Conservation (phyloP, 2,329 filamentous ascomycete species). For the Lecanicillium sp. region DNA sequence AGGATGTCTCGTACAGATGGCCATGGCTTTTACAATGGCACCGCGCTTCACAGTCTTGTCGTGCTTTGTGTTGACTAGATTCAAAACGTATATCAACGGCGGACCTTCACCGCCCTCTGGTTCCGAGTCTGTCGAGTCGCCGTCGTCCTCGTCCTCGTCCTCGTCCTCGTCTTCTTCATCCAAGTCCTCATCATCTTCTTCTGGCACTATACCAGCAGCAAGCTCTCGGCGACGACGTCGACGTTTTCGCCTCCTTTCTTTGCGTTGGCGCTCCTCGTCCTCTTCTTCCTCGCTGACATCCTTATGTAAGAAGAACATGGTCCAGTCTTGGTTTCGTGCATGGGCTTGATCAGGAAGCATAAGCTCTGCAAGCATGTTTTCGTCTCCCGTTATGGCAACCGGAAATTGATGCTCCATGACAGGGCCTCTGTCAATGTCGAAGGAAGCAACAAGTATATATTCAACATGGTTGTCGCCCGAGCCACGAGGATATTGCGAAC, state of each 20-base stretch:
- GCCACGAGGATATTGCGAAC: constrained; percentile 68
- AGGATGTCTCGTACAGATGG: constrained; percentile 93
- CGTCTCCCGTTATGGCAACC: constrained; percentile 87
- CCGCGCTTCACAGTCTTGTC: constrained; percentile 90
- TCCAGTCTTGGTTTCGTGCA: constrained; percentile 94
- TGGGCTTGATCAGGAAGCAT: constrained; percentile 98
- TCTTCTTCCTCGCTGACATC: constrained; percentile 81
- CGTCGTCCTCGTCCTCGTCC: constrained; percentile 40
- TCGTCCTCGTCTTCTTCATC: constrained; percentile 35
- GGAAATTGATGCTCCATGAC: constrained; percentile 99
- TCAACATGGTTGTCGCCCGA: constrained; percentile 89
- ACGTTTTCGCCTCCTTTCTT: constrained; percentile 41
- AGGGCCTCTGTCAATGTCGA: constrained; percentile 91
- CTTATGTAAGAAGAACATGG: constrained; percentile 97
- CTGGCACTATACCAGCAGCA: constrained; percentile 38
- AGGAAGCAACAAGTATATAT: constrained; percentile 94
- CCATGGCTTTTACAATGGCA: constrained; percentile 95
- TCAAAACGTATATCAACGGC: constrained; percentile 91
- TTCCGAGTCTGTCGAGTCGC: constrained; percentile 50
- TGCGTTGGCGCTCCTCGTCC: constrained; percentile 56
- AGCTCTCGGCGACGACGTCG: constrained; percentile 44
- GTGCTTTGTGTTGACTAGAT: constrained; percentile 96
- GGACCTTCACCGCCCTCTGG: constrained; percentile 71
- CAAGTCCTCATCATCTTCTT: constrained; percentile 33
- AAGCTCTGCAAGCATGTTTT: constrained; percentile 95